Base-by-base conservation (phyloP, 768 basidiomycete species). In the Amanita brunnescens region DNA sequence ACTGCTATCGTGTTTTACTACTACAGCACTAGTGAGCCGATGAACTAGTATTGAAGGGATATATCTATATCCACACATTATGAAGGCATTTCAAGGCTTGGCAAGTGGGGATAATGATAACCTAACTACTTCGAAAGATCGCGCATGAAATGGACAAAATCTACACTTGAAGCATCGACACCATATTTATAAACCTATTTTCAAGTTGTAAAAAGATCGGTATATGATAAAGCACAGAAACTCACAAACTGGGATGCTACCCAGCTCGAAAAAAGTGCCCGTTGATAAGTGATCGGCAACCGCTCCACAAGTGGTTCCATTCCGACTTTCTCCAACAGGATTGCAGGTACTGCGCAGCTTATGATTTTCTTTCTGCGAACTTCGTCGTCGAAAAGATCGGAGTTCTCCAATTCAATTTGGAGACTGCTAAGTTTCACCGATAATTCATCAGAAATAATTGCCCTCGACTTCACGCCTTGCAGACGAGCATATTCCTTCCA, bases 81-180 rank as follows among this genome's bases (percentile, higher is more conserved):
- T 7, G 3, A 7, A 7, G 26, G 26, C 7, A 29, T 7, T 29
- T 29, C 7, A 7, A 29, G 26, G 26, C 26, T 3, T 29, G 26
- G 26, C 7, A 29, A 29, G 3, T 4, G 26, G 3, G 26, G 5
- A 29, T 35, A 35, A n/a, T n/a, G n/a, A n/a, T 14, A 23, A 23
- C 10, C 13, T 33, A 14, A 30, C 23, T 53, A 42, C 9, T 50
- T 56, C 26, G 81, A 75, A 42, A 90, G 78, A 52, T 85, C 85
- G 49, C 87, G 73, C 44, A 85, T 87, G 69, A 94, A 96, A 68
- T 91, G 90, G 85, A 93, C 92, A 75, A 97, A 98, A 69, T 96
- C 85, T 21, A 98, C 91, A 54, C 87, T 91, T 2, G 87, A 88
- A 10, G 81, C 89, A 56, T 81, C 83, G 40, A 98, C 86, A 26